Base-by-base conservation (phyloP, 2,329 filamentous ascomycete genomes). In the Ophiostoma populinum region DNA sequence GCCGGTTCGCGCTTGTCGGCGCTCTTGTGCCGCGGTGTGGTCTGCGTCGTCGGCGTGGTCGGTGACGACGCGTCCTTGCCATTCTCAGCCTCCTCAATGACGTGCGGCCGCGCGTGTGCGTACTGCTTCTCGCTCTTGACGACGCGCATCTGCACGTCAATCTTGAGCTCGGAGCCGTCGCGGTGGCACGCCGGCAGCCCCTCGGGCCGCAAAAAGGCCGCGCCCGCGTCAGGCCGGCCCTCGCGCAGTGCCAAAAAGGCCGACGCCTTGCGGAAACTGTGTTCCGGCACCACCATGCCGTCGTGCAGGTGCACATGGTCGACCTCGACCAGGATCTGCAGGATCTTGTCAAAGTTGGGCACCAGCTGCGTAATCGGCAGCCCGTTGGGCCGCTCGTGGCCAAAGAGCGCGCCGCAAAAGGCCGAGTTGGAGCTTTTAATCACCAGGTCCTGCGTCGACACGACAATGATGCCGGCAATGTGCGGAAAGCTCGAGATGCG, bases 251-350 rank as follows among this genome's bases (percentile, higher is more conserved):
- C 80, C 17, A 93, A 65, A 35, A 93, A 69, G 4, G 85, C 83
- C 39, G 83, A 72, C 6, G 90, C 90, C 45, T 86, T 76, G 39
- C 90, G 75, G 57, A 98, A 95, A 49, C 82, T 92, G 51, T 94
- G 86, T 53, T 98, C 90, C 2, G 90, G 86, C 37, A 98, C 79
- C 12, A 98, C 86, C 48, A 94, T 86, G n/a, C 90, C 90, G 53
- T 98, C 90, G 9, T 80, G 68, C 18, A 95, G 62, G 34, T 75
- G 67, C 34, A 94, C 67, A 26, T 81, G 75, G 46, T 98, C 86
- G 50, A 94, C 83, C 37, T 92, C 79, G 5, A 74, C 82, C 47
- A 98, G 62, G 19, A 92, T 73, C 27, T 73, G 65, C 33, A 98
- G 60, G 29, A 93, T 75, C 43, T 75, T 77, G 54, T 92, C 82